Base-by-base conservation (phyloP, 1,284 basidiomycete species). In the Tilletia setariae region DNA sequence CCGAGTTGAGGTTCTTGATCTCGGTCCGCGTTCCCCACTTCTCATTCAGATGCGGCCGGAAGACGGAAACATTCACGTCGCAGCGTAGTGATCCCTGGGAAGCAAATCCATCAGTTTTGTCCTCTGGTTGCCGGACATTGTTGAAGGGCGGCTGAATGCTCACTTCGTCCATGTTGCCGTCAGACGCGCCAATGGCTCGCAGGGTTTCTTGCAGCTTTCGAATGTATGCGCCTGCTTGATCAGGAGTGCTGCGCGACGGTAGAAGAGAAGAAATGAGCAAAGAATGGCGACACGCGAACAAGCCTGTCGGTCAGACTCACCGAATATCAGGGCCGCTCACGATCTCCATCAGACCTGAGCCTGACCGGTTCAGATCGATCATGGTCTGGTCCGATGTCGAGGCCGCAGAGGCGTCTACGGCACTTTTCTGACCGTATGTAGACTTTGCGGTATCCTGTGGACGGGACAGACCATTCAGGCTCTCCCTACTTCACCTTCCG, bases 121-220 rank as follows among this genome's bases (percentile, higher is more conserved):
- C 6, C 46, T 19, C 19, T 16, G 43, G 44, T n/a, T 46, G 44
- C 44, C n/a, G 32, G 21, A 46, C 35, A 42, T 35, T n/a, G 25
- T 15, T 32, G 43, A 63, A 35, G 32, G 6, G 7, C 44, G 44
- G n/a, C 13, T n/a, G n/a, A 46, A n/a, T 13, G 73, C 83, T 9
- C 51, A 92, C 94, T 83, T 94, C 89, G 76, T 99, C 95, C 96
- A 98, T 98, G 80, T 96, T 96, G 0, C 93, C 94, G 80, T 96
- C 93, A 64, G 92, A 93, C 0, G 92, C 89, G 0, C 92, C 93
- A 3, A 96, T 86, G 9, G 91, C 86, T 7, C 94, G 88, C 16
- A 98, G 84, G 21, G 96, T 80, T 1, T 89, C 87, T 79, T 96
- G 94, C 1, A 99, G 85, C 42, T 90, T 87, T 42, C 90, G 87